phyloP scores from a whole-genome alignment of 2,329 filamentous ascomycete species.

The Curvularia sp. region DNA sequence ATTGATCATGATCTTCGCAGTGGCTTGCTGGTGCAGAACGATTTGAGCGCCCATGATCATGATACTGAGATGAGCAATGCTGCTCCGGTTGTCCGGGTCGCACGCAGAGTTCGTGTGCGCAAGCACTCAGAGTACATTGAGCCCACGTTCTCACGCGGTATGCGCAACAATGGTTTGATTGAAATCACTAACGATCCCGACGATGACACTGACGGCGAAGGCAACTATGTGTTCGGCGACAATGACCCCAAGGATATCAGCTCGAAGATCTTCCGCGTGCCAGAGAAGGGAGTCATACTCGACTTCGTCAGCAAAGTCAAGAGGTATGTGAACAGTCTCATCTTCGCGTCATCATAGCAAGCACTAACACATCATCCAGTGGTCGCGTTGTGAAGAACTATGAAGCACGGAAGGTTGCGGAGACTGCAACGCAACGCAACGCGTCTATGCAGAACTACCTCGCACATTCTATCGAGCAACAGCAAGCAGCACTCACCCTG shows the following conservation, averaged over 20 bases:
- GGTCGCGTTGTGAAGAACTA: slow-evolving; percentile 32
- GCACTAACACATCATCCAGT: slow-evolving; percentile 30
- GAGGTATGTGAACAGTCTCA: slow-evolving; percentile 36
- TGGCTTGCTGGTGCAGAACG: slow-evolving; percentile 42
- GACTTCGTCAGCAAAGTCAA: slow-evolving; percentile 70
- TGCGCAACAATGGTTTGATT: slow-evolving; percentile 59
- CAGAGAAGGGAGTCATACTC: slow-evolving; percentile 56
- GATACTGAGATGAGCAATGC: slow-evolving; percentile 42
- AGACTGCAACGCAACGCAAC: slow-evolving; percentile 30
- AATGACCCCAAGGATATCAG: slow-evolving; percentile 51
- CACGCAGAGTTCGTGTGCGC: slow-evolving; percentile 57
- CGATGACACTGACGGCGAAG: slow-evolving; percentile 52
- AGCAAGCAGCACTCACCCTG: slow-evolving; percentile 71
- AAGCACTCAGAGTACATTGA: slow-evolving; percentile 58
- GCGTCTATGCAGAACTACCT: slow-evolving; percentile 39
- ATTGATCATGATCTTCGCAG: slow-evolving; percentile 72
- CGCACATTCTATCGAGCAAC: slow-evolving; percentile 60
- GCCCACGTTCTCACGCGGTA: slow-evolving; percentile 64
- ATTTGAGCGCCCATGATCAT: slow-evolving; percentile 39
- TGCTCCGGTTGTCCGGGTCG: slow-evolving; percentile 34
- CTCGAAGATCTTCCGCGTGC: slow-evolving; percentile 54
- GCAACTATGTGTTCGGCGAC: slow-evolving; percentile 52
- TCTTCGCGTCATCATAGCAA: slow-evolving; percentile 9
- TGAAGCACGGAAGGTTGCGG: slow-evolving; percentile 22
- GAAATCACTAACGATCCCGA: slow-evolving; percentile 55